phyloP scores from a whole-genome alignment of 2,329 filamentous ascomycete genomes.

The Ophiostoma perfectum region DNA sequence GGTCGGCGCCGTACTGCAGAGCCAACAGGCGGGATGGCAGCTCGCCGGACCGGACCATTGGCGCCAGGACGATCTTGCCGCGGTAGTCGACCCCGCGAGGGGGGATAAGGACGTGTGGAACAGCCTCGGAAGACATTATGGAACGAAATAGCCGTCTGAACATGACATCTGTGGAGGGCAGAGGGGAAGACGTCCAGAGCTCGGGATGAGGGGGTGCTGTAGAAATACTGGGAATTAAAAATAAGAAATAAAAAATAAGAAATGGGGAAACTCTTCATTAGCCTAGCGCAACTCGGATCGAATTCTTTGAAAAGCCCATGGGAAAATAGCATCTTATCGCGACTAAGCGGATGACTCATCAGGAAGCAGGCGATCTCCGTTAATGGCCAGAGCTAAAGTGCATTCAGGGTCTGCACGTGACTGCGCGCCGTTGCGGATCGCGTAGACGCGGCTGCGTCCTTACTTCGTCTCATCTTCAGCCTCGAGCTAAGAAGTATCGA shows the following conservation, averaged over 20 bases:
- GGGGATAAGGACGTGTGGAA: slow-evolving; percentile 75
- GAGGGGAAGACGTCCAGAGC: background rate
- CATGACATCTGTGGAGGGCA: slow-evolving; percentile 22
- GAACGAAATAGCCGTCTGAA: slow-evolving; percentile 36
- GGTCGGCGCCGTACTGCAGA: slow-evolving; percentile 89
- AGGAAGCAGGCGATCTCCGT: background rate
- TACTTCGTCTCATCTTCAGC: background rate
- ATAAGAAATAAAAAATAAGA: background rate
- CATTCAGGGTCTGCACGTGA: background rate
- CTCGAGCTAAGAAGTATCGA: background rate
- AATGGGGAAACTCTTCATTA: background rate
- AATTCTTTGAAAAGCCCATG: background rate
- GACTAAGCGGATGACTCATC: background rate
- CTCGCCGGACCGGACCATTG: slow-evolving; percentile 98
- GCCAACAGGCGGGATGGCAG: slow-evolving; percentile 81
- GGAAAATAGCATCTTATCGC: background rate
- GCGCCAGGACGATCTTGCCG: slow-evolving; percentile 87
- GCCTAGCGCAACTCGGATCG: background rate
- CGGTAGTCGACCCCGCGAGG: slow-evolving; percentile 87
- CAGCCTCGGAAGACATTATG: slow-evolving; percentile 52
- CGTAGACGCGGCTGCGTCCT: background rate
- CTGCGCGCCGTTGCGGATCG: background rate
- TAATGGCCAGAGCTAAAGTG: background rate
- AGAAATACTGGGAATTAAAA: background rate
- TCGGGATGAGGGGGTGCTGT: background rate